Conservation (phyloP, 805 yeast genomes). For the Yarrowia hollandica region DNA sequence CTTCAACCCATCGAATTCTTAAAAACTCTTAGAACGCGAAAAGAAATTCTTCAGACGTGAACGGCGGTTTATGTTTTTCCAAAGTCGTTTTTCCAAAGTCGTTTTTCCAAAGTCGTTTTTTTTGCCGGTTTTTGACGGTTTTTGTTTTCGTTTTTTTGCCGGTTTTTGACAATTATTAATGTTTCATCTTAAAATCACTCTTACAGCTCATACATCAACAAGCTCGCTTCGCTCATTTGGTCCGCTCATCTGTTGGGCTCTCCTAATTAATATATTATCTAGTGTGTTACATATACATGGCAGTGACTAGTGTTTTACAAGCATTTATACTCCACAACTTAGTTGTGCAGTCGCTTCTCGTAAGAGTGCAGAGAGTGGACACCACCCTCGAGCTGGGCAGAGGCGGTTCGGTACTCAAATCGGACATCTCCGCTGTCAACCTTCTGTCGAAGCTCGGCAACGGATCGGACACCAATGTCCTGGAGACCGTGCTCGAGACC, state of each 20-base stretch:
- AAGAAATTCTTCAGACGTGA: too few species aligned
- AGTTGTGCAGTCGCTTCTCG: constrained; percentile 95
- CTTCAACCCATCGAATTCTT: too few species aligned
- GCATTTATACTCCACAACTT: constrained; percentile 33
- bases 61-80: too few species aligned
- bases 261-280: background rate
- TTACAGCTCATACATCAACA: too few species aligned
- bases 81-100: too few species aligned
- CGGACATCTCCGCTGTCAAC: constrained; percentile 73
- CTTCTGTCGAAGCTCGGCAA: constrained; percentile 59
- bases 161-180: too few species aligned
- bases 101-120: too few species aligned
- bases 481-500: constrained; percentile 99
- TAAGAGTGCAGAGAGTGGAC: constrained; percentile 93
- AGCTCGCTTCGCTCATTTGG: too few species aligned
- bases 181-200: too few species aligned
- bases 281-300: background rate
- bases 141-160: too few species aligned
- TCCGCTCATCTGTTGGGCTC: background rate
- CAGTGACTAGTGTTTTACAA: constrained; percentile 18
- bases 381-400: constrained; percentile 99
- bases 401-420: constrained; percentile 96
- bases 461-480: constrained; percentile 85
- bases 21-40: too few species aligned
- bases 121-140: too few species aligned